phyloP scores from a whole-genome alignment of 257 asterid species.

The Nyctanthes arbortristis region DNA sequence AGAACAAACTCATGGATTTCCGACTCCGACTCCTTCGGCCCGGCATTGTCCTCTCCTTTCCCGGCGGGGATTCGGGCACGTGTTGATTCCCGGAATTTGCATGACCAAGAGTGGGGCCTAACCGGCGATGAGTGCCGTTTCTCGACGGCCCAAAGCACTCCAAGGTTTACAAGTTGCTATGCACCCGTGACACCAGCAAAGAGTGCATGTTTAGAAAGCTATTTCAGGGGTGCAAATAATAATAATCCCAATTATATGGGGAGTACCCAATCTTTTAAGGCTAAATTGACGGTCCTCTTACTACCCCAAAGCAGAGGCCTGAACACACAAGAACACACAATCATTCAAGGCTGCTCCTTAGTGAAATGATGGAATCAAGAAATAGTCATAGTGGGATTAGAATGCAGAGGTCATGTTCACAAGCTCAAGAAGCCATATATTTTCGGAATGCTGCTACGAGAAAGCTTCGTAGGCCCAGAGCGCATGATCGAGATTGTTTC shows the following conservation, averaged over 20 bases:
- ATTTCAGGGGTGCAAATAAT: slow-evolving; percentile 25
- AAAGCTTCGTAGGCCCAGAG: slow-evolving; percentile 44
- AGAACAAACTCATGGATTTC: slow-evolving; percentile 43
- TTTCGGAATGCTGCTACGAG: slow-evolving; percentile 66
- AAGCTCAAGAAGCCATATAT: slow-evolving; percentile 48
- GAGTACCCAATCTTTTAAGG: slow-evolving; percentile 72
- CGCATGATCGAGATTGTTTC: not conserved
- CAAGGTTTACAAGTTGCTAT: slow-evolving; percentile 42
- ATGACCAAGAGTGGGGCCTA: slow-evolving; percentile 36
- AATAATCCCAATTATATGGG: slow-evolving; percentile 73
- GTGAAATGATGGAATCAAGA: slow-evolving; percentile 67
- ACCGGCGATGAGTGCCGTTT: slow-evolving; percentile 39
- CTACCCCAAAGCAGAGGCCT: slow-evolving; percentile 84
- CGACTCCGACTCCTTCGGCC: slow-evolving; percentile 32
- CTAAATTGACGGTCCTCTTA: slow-evolving; percentile 71
- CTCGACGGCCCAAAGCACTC: slow-evolving; percentile 72
- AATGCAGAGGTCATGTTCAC: slow-evolving; percentile 72
- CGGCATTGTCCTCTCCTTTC: slow-evolving; percentile 27
- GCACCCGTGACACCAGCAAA: slow-evolving; percentile 43
- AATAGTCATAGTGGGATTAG: slow-evolving; percentile 62
- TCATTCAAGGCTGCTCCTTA: slow-evolving; percentile 40
- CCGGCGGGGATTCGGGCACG: slow-evolving; percentile 30
- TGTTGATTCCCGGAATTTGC: slow-evolving; percentile 26
- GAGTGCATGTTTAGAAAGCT: slow-evolving; percentile 45
- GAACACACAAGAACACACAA: slow-evolving; percentile 49